Conservation (phyloP, 805 yeast species). For the Metschnikowia rubicola region DNA sequence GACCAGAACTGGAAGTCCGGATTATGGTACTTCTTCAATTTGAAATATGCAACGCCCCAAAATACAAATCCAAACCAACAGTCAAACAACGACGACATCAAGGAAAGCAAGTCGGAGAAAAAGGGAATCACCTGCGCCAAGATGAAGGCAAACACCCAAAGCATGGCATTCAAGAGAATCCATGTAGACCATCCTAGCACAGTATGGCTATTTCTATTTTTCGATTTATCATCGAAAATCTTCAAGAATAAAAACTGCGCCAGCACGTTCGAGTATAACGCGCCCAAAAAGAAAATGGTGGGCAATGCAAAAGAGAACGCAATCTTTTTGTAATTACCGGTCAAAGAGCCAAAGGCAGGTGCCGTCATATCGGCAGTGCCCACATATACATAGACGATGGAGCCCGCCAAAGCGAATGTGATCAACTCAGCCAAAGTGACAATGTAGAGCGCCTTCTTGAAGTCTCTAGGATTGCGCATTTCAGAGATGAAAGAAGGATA, state of each 20-base stretch:
- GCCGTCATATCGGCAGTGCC: constrained; percentile 53
- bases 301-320: constrained; percentile 63
- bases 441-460: constrained; percentile 51
- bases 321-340: constrained; percentile 45
- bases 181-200: constrained; percentile 51
- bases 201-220: constrained; percentile 48
- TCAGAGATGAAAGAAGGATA: constrained; percentile 61
- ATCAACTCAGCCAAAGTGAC: constrained; percentile 51
- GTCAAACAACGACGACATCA: constrained; percentile 61
- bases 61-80: constrained; percentile 66
- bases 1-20: constrained; percentile 18
- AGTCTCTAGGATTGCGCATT: constrained; percentile 55
- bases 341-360: constrained; percentile 56
- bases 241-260: constrained; percentile 49
- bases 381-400: constrained; percentile 55
- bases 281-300: constrained; percentile 53
- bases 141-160: constrained; percentile 55
- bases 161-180: constrained; percentile 39
- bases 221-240: constrained; percentile 40
- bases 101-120: constrained; percentile 52
- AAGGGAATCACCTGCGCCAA: constrained; percentile 65
- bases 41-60: constrained; percentile 58
- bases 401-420: constrained; percentile 52
- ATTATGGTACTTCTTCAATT: constrained; percentile 30
- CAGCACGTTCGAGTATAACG: constrained; percentile 52